Evolutionary conservation across 345 rosid species (phyloP).

Genomic region (Sonneratia caseolaris): DNA sequence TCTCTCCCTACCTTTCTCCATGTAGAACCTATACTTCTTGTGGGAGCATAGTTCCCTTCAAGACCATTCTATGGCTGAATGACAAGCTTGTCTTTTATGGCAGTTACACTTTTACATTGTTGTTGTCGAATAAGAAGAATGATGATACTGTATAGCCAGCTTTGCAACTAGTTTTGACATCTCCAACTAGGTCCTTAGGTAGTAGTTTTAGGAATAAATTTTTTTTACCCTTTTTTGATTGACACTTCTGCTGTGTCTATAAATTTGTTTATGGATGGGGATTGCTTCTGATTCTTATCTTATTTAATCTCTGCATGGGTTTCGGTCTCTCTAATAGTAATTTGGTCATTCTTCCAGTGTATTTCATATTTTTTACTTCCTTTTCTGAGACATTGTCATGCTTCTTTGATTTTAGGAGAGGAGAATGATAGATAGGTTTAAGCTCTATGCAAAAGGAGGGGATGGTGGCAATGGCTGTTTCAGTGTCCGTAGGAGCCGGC

Average conservation of each 20-base stretch:
- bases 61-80: background rate
- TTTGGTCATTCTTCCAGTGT: background rate
- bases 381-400: background rate
- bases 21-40: background rate
- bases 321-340: background rate
- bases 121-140: background rate
- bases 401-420: conserved; percentile 35
- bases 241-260: background rate
- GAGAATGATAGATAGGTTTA: conserved; percentile 52
- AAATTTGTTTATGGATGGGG: background rate
- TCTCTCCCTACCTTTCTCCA: too few relatives aligned
- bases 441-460: conserved; percentile 47
- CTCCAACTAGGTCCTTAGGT: background rate
- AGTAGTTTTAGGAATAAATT: background rate
- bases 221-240: background rate
- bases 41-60: background rate
- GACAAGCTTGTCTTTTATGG: background rate
- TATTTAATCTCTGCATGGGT: background rate
- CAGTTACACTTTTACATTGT: background rate
- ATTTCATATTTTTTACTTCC: background rate
- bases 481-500: conserved; percentile 42
- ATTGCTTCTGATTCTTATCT: background rate
- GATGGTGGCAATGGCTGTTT: conserved; percentile 59
- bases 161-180: background rate
- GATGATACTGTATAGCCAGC: background rate